These are phyloP conservation scores for Sarocladiaceae sp. DNA, from an alignment of 2,329 filamentous ascomycete species.

Conservation along the genomic window DNA sequence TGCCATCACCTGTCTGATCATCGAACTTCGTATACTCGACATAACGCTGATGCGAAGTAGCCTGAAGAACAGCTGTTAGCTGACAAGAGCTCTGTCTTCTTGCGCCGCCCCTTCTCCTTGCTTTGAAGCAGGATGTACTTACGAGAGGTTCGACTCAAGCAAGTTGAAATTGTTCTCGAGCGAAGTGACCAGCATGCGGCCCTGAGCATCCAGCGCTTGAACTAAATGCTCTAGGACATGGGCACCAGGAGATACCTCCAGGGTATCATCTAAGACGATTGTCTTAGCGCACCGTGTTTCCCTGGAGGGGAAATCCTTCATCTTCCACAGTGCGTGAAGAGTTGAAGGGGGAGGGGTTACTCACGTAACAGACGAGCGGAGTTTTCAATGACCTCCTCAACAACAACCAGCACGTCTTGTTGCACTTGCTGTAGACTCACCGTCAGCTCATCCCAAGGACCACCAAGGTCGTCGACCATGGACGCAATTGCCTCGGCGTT, in stretches of 20 bases:
- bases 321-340: neutral
- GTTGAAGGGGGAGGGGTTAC: neutral
- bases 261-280: neutral
- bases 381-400: conserved; percentile 3
- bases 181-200: neutral
- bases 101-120: neutral
- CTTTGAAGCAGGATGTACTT: neutral
- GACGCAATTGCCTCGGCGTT: conserved; percentile 34
- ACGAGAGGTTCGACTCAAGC: conserved; percentile 4
- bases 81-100: neutral
- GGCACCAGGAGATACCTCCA: neutral
- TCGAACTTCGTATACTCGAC: conserved; percentile 29
- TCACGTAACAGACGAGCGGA: conserved; percentile 15
- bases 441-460: conserved; percentile 24
- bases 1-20: conserved; percentile 31
- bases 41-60: conserved; percentile 26
- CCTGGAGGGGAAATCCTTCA: neutral
- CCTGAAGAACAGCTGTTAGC: conserved; percentile 15
- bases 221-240: neutral
- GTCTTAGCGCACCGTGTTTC: neutral
- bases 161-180: neutral
- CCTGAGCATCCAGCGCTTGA: neutral
- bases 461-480: conserved; percentile 28
- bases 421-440: neutral
- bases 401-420: neutral